Conservation (phyloP, 2,329 filamentous ascomycete species). For the Ramularia endophylla region DNA sequence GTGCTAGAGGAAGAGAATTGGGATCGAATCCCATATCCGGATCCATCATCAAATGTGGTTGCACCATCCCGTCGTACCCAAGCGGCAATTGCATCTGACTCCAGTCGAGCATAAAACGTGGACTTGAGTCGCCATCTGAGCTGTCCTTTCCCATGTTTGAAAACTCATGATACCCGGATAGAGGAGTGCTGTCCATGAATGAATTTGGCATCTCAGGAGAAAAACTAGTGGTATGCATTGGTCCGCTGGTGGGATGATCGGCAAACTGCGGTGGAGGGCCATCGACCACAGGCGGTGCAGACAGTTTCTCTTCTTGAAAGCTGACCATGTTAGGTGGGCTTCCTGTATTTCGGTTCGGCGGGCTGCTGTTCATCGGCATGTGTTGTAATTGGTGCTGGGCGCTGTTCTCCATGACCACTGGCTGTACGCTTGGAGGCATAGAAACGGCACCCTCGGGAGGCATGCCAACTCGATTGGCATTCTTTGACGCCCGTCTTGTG, state of each 20-base stretch:
- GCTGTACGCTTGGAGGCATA: slow-evolving; percentile 17
- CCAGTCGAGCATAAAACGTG: slow-evolving; percentile 47
- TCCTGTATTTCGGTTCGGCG: slow-evolving; percentile 30
- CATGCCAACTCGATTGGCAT: slow-evolving; percentile 32
- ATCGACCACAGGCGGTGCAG: slow-evolving; percentile 15
- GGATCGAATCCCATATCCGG: slow-evolving; percentile 43
- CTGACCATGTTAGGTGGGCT: slow-evolving; percentile 24
- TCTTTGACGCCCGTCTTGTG: slow-evolving; percentile 44
- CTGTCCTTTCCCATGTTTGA: slow-evolving; percentile 32
- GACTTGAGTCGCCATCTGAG: slow-evolving; percentile 39
- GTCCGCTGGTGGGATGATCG: slow-evolving; percentile 35
- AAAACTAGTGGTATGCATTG: slow-evolving; percentile 21
- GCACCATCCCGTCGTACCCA: slow-evolving; percentile 38
- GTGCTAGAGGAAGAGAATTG: slow-evolving; percentile 31
- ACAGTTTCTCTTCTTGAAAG: slow-evolving; percentile 26
- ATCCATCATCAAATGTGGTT: slow-evolving; percentile 39
- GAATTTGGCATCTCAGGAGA: slow-evolving; percentile 19
- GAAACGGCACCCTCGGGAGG: slow-evolving; percentile 24
- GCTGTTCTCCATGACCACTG: slow-evolving; percentile 7
- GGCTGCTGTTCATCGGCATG: slow-evolving; percentile 4
- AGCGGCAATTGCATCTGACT: slow-evolving; percentile 40
- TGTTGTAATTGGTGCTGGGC: neutral
- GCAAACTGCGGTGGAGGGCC: slow-evolving; percentile 36
- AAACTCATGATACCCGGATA: slow-evolving; percentile 44
- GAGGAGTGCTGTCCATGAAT: slow-evolving; percentile 40